Evolutionary conservation across 768 basidiomycete species (phyloP).

Genomic region (Auricularia sp.): DNA sequence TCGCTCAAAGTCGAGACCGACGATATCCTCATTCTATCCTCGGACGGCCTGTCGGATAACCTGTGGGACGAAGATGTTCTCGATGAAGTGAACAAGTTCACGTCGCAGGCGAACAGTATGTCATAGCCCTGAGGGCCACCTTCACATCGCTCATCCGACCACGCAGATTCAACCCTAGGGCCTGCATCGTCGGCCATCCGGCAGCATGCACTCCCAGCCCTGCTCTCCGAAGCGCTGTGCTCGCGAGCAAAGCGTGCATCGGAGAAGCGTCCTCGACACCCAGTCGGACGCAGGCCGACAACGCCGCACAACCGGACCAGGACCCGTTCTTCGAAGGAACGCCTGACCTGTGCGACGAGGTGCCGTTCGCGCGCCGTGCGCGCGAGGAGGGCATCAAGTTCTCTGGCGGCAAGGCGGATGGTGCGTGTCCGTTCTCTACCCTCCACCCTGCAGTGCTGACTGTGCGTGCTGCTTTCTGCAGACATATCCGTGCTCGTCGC

Average conservation of each 20-base stretch:
- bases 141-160: slow-evolving; percentile 1
- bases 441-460: slow-evolving; percentile 7
- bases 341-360: slow-evolving; percentile 33
- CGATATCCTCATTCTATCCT: slow-evolving; percentile 73
- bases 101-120: slow-evolving; percentile 27
- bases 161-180: not conserved
- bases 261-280: not conserved
- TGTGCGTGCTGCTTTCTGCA: slow-evolving; percentile 13
- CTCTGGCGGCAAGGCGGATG: slow-evolving; percentile 78
- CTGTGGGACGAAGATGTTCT: slow-evolving; percentile 82
- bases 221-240: slow-evolving; percentile 67
- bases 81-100: slow-evolving; percentile 63
- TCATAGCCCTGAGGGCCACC: slow-evolving; percentile 8
- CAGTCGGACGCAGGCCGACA: not conserved
- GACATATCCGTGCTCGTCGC: slow-evolving; percentile 63
- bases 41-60: slow-evolving; percentile 78
- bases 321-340: not conserved
- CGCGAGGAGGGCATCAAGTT: slow-evolving; percentile 63
- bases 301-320: not conserved
- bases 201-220: not conserved
- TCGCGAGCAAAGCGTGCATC: slow-evolving; percentile 53
- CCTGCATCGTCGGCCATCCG: not conserved
- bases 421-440: slow-evolving; percentile 37
- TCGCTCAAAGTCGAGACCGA: slow-evolving; percentile 58
- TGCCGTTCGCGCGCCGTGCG: slow-evolving; percentile 80